Conservation (phyloP, 805 yeast genomes). For the Wickerhamomyces silvicola region DNA sequence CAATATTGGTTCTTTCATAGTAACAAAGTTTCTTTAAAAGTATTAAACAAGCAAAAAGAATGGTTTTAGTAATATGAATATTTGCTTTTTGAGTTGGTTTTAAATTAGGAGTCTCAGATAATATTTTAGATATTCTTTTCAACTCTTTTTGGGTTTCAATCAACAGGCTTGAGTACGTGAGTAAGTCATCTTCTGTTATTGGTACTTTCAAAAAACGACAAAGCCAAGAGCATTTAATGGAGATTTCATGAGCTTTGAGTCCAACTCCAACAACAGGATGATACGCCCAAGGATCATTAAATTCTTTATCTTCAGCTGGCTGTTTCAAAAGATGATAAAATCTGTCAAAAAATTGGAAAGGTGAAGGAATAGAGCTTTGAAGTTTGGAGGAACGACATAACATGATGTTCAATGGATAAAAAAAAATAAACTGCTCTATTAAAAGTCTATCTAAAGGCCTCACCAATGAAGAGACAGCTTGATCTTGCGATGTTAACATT, state of each 20-base stretch:
- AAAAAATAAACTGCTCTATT: constrained; percentile 19
- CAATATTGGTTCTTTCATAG: constrained; percentile 6
- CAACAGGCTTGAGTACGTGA: constrained; percentile 5
- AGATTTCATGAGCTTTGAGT: constrained; percentile 13
- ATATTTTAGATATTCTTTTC: background rate
- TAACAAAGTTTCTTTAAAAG: constrained; percentile 12
- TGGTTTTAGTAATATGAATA: constrained; percentile 11
- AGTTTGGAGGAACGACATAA: constrained; percentile 21
- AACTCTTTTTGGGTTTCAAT: constrained; percentile 3
- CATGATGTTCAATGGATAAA: constrained; percentile 19
- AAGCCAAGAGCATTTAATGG: constrained; percentile 19
- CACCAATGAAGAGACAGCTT: constrained; percentile 1
- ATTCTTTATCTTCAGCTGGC: constrained; percentile 5
- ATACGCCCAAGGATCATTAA: constrained; percentile 12
- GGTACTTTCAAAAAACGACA: constrained; percentile 14
- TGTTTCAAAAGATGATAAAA: constrained; percentile 9
- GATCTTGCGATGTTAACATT: background rate
- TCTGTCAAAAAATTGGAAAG: constrained; percentile 19
- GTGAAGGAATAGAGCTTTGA: constrained; percentile 16
- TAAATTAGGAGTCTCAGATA: background rate
- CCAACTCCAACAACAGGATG: constrained; percentile 21
- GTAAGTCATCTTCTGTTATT: constrained; percentile 6
- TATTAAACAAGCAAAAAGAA: constrained; percentile 12
- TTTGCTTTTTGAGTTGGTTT: constrained; percentile 10
- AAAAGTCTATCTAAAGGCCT: constrained; percentile 16